Conservation (phyloP, 2,329 filamentous ascomycete genomes). For the Myriosclerotinia curreyana region DNA sequence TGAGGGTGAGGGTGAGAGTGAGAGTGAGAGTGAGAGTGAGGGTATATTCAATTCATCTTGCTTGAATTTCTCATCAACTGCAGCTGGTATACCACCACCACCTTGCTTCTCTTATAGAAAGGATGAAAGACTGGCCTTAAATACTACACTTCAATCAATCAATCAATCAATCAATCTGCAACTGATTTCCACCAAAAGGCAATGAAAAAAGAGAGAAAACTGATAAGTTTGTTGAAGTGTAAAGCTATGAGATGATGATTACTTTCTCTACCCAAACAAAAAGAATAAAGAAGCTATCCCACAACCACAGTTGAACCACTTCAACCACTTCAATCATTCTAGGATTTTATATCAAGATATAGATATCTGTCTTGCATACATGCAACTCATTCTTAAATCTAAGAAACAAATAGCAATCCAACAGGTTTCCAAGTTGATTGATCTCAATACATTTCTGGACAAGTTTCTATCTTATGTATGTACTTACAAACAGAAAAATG, state of each 20-base stretch:
- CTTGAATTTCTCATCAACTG: background rate
- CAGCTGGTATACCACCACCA: accelerated
- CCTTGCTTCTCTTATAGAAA: too few relatives aligned
- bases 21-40: background rate
- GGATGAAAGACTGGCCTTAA: too few relatives aligned
- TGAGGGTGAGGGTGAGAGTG: too few relatives aligned
- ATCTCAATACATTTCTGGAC: background rate
- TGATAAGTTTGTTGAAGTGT: background rate
- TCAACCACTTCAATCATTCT: background rate
- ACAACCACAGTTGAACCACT: background rate
- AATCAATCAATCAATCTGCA: too few relatives aligned
- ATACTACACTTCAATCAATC: background rate
- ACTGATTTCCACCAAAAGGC: too few relatives aligned
- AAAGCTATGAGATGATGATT: background rate
- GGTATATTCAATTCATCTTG: too few relatives aligned
- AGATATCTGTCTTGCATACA: background rate
- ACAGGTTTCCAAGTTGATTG: background rate
- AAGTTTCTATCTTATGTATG: background rate
- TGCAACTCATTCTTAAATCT: background rate
- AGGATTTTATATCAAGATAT: background rate
- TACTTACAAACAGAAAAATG: background rate
- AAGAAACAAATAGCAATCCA: too few relatives aligned
- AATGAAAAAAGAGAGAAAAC: too few relatives aligned
- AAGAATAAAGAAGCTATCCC: background rate
- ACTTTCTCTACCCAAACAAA: background rate